Evolutionary conservation across 495 filamentous ascomycete genomes (phyloP), one percentile per base, ranked within the genome.

Genomic region (Chaetomium cochliodes): DNA sequence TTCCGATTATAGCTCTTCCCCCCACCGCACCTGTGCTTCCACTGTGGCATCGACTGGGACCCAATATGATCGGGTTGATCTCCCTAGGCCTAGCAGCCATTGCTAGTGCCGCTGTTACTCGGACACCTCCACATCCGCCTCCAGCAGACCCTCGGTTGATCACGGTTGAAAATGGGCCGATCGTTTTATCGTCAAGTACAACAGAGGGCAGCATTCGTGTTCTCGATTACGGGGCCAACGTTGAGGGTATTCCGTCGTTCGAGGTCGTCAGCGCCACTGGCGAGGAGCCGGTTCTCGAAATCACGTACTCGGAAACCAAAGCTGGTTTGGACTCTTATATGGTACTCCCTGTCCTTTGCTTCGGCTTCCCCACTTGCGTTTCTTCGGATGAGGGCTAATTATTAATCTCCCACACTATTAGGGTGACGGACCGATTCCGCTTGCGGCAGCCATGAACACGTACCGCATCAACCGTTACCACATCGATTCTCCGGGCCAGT

Each of bases 401-500:
- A 23, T 28, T 52, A 6, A 5, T 28, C 23, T 16, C 9, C 50
- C 22, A 25, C 23, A 22, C 49, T 6, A 26, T 51, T 13, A 52
- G 50, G 23, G 23, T 5, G 50, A 52, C 23, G 50, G 50, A 2
- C 50, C 50, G 13, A 52, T 52, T 13, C 50, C 50, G 9, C 23
- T 52, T 15, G 50, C 50, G 50, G 50, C 50, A 28, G 50, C 50
- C 50, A 52, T 52, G 50, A 23, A 52, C 23, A 52, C 50, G 25
- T 52, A 52, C 22, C 50, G 50, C 22, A 23, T 52, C 23, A 52
- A 52, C 50, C 50, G 50, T 12, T 28, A 52, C 50, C 1, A 52
- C 50, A 28, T 28, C 23, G 23, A 13, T 52, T 12, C 11, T 5
- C 50, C 50, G 23, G 50, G 23, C 23, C 50, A 52, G 50, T 52